Percentiles rank a stretch among this genome's conserved stretches.
These are phyloP conservation scores for Mycena floridula DNA, from an alignment of 768 basidiomycete species.

Conservation along the genomic window DNA sequence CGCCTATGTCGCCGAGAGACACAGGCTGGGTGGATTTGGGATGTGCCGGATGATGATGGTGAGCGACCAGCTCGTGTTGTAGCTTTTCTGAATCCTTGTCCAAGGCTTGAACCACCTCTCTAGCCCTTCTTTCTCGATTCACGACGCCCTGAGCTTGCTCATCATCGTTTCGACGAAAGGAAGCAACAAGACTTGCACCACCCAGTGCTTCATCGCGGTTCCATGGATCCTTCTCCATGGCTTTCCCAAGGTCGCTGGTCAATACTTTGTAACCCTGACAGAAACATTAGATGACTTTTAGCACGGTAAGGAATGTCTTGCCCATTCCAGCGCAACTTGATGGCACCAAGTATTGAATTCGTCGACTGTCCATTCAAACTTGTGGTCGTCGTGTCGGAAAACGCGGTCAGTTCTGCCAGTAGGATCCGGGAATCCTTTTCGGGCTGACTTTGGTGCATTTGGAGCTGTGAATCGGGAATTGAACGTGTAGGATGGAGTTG, in stretches of 20 bases:
- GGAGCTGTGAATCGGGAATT: constrained; percentile 70
- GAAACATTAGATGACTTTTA: too few species aligned
- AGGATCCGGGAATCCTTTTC: constrained; percentile 61
- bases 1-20: constrained; percentile 40
- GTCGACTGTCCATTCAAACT: constrained; percentile 81
- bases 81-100: constrained; percentile 6
- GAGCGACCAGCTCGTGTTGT: constrained; percentile 42
- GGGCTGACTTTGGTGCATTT: constrained; percentile 31
- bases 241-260: constrained; percentile 50
- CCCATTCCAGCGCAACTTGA: constrained; percentile 52
- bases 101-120: constrained; percentile 22
- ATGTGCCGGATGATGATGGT: constrained; percentile 48
- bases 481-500: constrained; percentile 83
- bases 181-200: constrained; percentile 62
- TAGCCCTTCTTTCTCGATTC: constrained; percentile 34
- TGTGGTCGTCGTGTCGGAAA: constrained; percentile 81
- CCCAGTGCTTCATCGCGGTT: constrained; percentile 60
- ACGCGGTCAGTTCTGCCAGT: constrained; percentile 66
- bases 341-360: constrained; percentile 69
- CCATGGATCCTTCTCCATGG: constrained; percentile 62
- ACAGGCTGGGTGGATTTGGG: constrained; percentile 35
- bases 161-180: constrained; percentile 37
- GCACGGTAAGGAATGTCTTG: too few species aligned
- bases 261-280: constrained; percentile 70
- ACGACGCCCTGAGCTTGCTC: constrained; percentile 16